Evolutionary conservation across 371 early-diverging fungal species (phyloP), one percentile per base, ranked within the genome.

Genomic region (Batkoa obscura): DNA sequence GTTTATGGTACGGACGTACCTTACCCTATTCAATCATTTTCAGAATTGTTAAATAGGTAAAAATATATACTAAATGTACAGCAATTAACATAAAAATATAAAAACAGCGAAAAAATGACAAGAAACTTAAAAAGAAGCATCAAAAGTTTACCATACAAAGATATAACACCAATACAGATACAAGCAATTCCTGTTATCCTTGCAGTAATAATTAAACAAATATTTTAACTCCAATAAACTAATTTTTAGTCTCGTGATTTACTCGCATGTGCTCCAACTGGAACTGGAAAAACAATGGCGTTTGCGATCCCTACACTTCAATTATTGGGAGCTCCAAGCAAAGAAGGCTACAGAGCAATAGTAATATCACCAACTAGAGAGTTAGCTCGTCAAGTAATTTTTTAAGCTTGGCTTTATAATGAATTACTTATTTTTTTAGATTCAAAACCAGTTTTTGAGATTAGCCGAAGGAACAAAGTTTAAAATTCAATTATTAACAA

Each of bases 261-360:
- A 2, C 85, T 97, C 78, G 90, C 87, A 0, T 84, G 87, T 66
- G 93, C 98, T 0, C 86, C 90, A 31, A 96, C 97, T 0, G 94
- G 97, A 62, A 89, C 93, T n/a, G 99, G 99, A 66, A 99, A 99
- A 72, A 99, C 99, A 2, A 66, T 96, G 64, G 91, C 97, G 0
- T 99, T 86, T 64, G 60, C 92, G 35, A 65, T 99, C 23, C 96
- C 99, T 1, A 87, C 97, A 8, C 60, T 97, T 56, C 84, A 90
- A 55, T 74, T 81, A 54, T 66, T 93, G 51, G 76, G 83, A 48
- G 68, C 73, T 38, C 86, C 85, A 0, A 75, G 79, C 56, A 82
- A 76, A 55, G 74, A 69, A 2, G 88, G 91, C 3, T 79, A 84
- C 62, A 74, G 90, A 38, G 94, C 91, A 0, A 69, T 92, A 31